Evolutionary conservation across 2,329 filamentous ascomycete genomes (phyloP).

Genomic region (Fusarium pseudocircinatum): DNA sequence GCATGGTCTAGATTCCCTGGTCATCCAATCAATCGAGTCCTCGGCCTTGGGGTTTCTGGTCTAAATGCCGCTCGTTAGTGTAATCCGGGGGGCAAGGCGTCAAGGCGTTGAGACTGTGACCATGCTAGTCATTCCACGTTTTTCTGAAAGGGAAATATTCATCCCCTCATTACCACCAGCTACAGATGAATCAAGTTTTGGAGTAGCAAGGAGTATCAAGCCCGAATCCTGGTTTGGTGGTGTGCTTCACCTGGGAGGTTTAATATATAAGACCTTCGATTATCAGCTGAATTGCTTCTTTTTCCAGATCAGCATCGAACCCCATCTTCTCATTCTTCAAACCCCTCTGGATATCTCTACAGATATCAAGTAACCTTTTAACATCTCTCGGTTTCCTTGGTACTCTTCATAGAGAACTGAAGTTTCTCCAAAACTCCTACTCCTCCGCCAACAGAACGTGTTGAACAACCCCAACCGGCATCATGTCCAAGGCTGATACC

Average conservation of each 20-base stretch:
- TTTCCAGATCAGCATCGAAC: conserved; percentile 16
- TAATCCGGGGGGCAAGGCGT: not conserved
- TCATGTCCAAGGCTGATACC: conserved; percentile 32
- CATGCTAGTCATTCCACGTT: not conserved
- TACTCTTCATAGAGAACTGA: too few species aligned
- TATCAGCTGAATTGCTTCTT: conserved; percentile 6
- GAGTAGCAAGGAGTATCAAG: not conserved
- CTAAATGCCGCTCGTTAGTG: not conserved
- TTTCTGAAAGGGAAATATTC: conserved; percentile 22
- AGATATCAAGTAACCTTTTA: not conserved
- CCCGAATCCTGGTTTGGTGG: conserved; percentile 3
- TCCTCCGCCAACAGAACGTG: too few species aligned
- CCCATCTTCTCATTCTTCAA: not conserved
- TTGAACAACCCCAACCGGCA: not conserved
- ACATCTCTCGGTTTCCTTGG: too few species aligned
- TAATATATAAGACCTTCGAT: conserved; percentile 32
- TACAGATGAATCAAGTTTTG: not conserved
- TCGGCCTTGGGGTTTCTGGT: not conserved
- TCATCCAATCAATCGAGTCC: conserved; percentile 22
- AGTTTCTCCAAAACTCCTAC: too few species aligned
- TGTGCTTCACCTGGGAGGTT: conserved; percentile 18
- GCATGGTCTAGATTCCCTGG: conserved; percentile 8
- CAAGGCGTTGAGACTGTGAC: not conserved
- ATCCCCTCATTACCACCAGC: not conserved
- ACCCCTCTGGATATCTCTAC: not conserved